Evolutionary conservation across 2,329 filamentous ascomycete genomes (phyloP), one percentile per base, ranked within the genome.

Genomic region (Tetracladium maxilliforme): DNA sequence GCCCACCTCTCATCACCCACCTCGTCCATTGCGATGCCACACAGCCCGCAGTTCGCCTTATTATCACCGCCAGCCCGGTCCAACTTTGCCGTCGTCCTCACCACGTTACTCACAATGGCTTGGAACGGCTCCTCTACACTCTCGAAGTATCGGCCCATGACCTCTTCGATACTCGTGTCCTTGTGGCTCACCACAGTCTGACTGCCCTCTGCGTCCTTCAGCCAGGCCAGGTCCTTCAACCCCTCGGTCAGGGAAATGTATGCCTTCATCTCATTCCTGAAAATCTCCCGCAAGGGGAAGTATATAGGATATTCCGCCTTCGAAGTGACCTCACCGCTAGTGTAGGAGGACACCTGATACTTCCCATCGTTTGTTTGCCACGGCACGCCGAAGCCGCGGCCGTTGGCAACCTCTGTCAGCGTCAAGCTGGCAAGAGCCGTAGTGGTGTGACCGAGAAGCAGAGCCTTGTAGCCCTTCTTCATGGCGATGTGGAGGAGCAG

Each of bases 41-140:
- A 92, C 7, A 87, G 46, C 17, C 64, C 61, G 40, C 83, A 92
- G 14, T 37, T 37, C 22, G 35, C 43, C 12, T 39, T 41, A 6
- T 45, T 47, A 2, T 33, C 36, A 23, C 38, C 38, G 13, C 54
- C 38, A 1, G 56, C 45, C 14, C 68, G 52, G 22, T 72, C 58
- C 20, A 95, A 61, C 51, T 92, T 93, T 25, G 72, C 75, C n/a
- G 80, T 76, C 17, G 87, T 98, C 33, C 83, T 71, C 5, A 94
- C 87, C 7, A 98, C 90, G 45, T 98, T 98, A 16, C 86, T 78
- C 36, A 98, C 86, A 28, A 95, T 83, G 28, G 80, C 82, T 4
- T 86, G 81, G 42, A 92, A 94, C 30, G 77, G 78, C 35, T 71
- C 69, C 45, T 93, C 86, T 10, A 93, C 82, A 20, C 72, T 76